A percentile compares a stretch with the other conserved stretches of the same genome.
These are phyloP conservation scores for Cadophora gregata DNA, from an alignment of 2,329 filamentous ascomycete species.

Conservation along the genomic window DNA sequence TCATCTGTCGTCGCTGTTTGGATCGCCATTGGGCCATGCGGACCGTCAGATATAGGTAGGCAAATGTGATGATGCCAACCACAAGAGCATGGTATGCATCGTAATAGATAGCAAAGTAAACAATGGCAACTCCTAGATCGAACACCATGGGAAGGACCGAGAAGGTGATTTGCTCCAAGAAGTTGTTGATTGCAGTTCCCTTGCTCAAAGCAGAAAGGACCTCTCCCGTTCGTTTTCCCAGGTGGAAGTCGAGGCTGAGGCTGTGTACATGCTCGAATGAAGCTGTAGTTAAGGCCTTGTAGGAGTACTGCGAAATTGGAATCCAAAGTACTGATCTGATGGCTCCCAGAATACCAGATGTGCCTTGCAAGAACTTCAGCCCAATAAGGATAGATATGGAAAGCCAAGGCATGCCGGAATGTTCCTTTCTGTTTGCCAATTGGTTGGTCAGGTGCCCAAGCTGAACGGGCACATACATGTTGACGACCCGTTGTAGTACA, in stretches of 20 bases:
- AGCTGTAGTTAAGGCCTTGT: slow-evolving; percentile 89
- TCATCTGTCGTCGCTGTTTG: slow-evolving; percentile 90
- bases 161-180: slow-evolving; percentile 95
- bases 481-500: slow-evolving; percentile 80
- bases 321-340: slow-evolving; percentile 89
- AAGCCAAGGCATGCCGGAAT: slow-evolving; percentile 66
- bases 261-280: slow-evolving; percentile 97
- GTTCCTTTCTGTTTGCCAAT: slow-evolving; percentile 63
- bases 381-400: slow-evolving; percentile 78
- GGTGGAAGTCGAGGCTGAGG: slow-evolving; percentile 93
- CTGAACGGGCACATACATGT: slow-evolving; percentile 83
- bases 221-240: slow-evolving; percentile 95
- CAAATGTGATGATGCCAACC: slow-evolving; percentile 88
- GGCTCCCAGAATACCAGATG: slow-evolving; percentile 85
- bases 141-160: slow-evolving; percentile 94
- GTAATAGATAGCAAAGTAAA: slow-evolving; percentile 78
- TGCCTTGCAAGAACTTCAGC: slow-evolving; percentile 84
- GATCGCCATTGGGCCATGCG: slow-evolving; percentile 93
- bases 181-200: slow-evolving; percentile 93
- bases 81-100: slow-evolving; percentile 91
- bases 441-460: slow-evolving; percentile 80
- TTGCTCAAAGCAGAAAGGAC: slow-evolving; percentile 96
- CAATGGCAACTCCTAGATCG: slow-evolving; percentile 84
- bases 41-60: slow-evolving; percentile 95
- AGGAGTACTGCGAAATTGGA: slow-evolving; percentile 95